These are phyloP conservation scores for Pseudisothecium myosuroides DNA, from an alignment of 225 moss, liverwort and hornwort species.

Conservation along the genomic window DNA sequence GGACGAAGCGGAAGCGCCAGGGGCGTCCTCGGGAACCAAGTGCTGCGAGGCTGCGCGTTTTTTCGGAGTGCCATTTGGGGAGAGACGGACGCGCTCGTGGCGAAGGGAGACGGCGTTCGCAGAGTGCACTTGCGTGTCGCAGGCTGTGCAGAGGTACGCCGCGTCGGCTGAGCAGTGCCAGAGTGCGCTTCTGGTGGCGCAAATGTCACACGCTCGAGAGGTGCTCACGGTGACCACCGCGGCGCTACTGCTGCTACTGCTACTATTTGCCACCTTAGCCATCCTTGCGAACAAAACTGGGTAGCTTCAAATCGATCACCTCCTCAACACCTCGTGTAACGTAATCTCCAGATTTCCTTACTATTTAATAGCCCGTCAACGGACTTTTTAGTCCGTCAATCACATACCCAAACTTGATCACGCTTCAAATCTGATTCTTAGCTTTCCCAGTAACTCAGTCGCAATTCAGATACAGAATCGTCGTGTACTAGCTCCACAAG, in stretches of 20 bases:
- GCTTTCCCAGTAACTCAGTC: neutral
- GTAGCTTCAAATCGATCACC: neutral
- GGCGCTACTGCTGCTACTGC: neutral
- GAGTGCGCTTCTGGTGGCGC: slow-evolving; percentile 35
- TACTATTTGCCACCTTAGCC: neutral
- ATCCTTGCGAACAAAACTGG: neutral
- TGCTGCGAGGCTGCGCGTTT: neutral
- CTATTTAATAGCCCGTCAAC: neutral
- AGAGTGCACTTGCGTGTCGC: slow-evolving; percentile 68
- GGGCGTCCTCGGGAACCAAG: neutral
- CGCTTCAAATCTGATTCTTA: neutral
- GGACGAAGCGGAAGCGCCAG: neutral
- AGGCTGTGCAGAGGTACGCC: slow-evolving; percentile 62
- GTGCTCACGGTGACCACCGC: slow-evolving; percentile 19
- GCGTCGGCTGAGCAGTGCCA: slow-evolving; percentile 87
- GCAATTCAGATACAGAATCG: neutral
- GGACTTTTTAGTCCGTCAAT: neutral
- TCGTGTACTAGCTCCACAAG: neutral
- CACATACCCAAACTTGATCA: neutral
- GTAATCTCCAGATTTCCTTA: neutral
- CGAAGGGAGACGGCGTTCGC: slow-evolving; percentile 71
- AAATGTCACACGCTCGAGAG: slow-evolving; percentile 61
- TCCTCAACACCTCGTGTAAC: neutral
- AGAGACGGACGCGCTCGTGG: slow-evolving; percentile 66
- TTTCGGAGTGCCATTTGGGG: slow-evolving; percentile 35